Evolutionary conservation across 169 alveolate genomes (phyloP).

Genomic region (Miamiensis avidus): DNA sequence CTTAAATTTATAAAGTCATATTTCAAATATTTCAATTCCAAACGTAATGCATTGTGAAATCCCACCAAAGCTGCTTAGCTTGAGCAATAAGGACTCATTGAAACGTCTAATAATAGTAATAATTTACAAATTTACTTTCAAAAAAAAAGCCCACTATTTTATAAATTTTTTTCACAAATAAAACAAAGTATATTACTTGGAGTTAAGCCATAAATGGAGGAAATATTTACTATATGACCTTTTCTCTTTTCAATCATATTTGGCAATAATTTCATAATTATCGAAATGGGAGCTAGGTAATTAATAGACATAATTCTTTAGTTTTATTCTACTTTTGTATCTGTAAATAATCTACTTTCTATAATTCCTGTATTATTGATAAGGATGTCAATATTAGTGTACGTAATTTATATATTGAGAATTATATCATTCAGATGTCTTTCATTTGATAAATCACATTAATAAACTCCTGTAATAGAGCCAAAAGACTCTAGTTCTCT

Average conservation of each 20-base stretch:
- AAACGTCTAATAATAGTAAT: no score
- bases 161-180: no score
- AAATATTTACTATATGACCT: not conserved
- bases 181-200: no score
- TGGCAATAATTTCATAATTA: not conserved
- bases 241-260: not conserved
- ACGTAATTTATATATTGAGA: no score
- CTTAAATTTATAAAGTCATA: not conserved
- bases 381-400: not conserved
- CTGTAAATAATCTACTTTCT: no score
- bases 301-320: no score
- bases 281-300: not conserved
- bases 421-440: not conserved
- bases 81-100: not conserved
- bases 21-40: not conserved
- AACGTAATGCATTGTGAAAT: not conserved
- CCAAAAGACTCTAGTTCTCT: not conserved
- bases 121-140: no score
- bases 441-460: not conserved
- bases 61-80: not conserved
- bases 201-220: not conserved
- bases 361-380: not conserved
- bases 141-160: no score
- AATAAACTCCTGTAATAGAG: not conserved
- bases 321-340: not conserved